Conservation (phyloP, 345 rosid genomes). For the Gossypium arboreum region DNA sequence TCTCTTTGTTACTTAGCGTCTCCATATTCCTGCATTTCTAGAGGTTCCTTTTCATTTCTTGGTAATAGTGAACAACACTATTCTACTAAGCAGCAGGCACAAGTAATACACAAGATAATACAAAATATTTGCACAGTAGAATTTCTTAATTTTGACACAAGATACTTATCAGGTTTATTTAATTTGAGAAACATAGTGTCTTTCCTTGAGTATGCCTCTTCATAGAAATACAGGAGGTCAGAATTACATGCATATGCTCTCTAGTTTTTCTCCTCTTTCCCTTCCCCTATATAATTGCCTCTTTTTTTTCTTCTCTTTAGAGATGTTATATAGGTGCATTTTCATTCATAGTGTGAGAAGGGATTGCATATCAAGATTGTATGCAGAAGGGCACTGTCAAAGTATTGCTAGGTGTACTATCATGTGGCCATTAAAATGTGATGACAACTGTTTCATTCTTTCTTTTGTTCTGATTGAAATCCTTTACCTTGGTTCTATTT, state of each 20-base stretch:
- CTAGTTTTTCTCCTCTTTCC: background rate
- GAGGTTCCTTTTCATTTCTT: background rate
- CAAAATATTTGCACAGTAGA: background rate
- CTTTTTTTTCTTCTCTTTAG: background rate
- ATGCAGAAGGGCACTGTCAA: background rate
- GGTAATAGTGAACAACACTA: background rate
- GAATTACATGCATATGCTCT: background rate
- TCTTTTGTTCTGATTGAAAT: background rate
- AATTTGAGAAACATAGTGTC: background rate
- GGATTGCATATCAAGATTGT: background rate
- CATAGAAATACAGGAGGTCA: background rate
- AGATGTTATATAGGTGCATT: background rate
- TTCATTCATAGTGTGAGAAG: background rate
- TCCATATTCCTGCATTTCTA: background rate
- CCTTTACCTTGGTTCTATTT: background rate
- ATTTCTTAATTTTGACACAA: background rate
- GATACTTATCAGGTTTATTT: background rate
- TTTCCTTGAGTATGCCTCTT: background rate
- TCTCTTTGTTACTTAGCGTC: background rate
- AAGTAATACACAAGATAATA: background rate
- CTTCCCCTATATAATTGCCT: background rate
- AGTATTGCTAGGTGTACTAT: background rate
- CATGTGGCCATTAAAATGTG: background rate
- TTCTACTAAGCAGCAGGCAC: background rate
- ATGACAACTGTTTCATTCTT: background rate